phyloP scores from a whole-genome alignment of 345 rosid genomes.

The Eucalyptus cladocalyx region DNA sequence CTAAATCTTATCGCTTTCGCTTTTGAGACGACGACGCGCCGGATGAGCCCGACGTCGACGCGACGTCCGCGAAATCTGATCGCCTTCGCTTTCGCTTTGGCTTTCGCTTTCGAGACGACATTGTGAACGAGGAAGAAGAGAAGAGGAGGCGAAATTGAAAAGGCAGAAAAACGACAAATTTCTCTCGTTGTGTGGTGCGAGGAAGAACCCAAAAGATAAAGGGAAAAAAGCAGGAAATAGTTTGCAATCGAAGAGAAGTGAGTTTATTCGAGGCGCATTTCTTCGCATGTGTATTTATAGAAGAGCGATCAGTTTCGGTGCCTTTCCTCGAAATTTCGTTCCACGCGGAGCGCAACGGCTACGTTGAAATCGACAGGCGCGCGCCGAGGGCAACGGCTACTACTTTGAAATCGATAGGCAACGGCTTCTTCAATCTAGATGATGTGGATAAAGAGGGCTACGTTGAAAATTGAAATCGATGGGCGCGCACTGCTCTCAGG shows the following conservation, averaged over 20 bases:
- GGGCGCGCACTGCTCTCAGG: too few species aligned
- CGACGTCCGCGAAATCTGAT: background rate
- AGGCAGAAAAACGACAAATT: background rate
- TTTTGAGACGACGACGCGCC: too few species aligned
- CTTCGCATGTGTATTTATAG: background rate
- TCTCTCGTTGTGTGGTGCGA: too few species aligned
- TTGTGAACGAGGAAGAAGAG: background rate
- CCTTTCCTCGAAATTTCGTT: background rate
- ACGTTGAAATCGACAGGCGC: too few species aligned
- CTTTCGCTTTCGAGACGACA: background rate
- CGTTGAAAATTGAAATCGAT: too few species aligned
- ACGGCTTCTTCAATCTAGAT: too few species aligned
- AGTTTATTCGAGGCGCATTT: background rate
- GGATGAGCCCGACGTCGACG: background rate
- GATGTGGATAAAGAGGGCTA: too few species aligned
- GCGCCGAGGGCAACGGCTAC: too few species aligned
- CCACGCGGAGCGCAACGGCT: background rate
- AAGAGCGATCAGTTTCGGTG: background rate
- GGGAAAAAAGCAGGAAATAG: background rate
- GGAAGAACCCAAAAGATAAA: background rate
- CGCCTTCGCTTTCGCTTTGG: too few species aligned
- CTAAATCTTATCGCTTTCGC: too few species aligned
- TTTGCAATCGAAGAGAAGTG: background rate
- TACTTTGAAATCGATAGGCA: too few species aligned
- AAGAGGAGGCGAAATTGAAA: background rate